These are phyloP conservation scores for Colletotrichum zoysiae DNA, from an alignment of 2,329 filamentous ascomycete genomes.

Conservation along the genomic window DNA sequence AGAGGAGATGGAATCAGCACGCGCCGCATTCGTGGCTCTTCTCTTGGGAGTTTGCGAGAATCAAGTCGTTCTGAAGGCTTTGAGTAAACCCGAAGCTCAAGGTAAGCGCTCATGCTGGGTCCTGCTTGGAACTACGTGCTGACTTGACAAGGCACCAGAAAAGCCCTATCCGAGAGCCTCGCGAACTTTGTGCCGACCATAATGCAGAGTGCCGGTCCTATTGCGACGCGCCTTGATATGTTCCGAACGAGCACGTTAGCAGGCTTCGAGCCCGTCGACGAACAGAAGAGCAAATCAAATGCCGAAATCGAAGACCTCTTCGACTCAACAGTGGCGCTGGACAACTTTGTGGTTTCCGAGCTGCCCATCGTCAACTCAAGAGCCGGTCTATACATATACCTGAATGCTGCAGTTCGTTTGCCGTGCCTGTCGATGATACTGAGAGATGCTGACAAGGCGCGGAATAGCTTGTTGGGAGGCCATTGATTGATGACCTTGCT, in stretches of 20 bases:
- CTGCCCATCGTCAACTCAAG: slow-evolving; percentile 80
- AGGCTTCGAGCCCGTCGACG: slow-evolving; percentile 66
- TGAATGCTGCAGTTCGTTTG: slow-evolving; percentile 80
- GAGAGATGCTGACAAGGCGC: slow-evolving; percentile 44
- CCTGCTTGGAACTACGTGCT: slow-evolving; percentile 1
- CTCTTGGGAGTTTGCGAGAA: slow-evolving; percentile 74
- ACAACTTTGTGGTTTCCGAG: slow-evolving; percentile 70
- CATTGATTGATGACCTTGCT: slow-evolving; percentile 83
- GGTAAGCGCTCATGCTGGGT: slow-evolving; percentile 53
- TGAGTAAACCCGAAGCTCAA: slow-evolving; percentile 66
- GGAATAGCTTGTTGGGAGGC: slow-evolving; percentile 82
- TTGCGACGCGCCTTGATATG: slow-evolving; percentile 65
- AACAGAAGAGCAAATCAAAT: slow-evolving; percentile 63
- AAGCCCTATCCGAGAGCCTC: slow-evolving; percentile 63
- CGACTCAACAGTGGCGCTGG: slow-evolving; percentile 67
- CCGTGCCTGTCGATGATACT: neutral
- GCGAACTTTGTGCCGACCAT: slow-evolving; percentile 68
- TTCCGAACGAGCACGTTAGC: slow-evolving; percentile 70
- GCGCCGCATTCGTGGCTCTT: slow-evolving; percentile 74
- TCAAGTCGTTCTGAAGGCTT: slow-evolving; percentile 63
- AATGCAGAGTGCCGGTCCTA: slow-evolving; percentile 67
- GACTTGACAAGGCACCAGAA: slow-evolving; percentile 57
- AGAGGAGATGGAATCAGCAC: slow-evolving; percentile 71
- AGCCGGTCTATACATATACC: slow-evolving; percentile 85
- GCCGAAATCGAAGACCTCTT: slow-evolving; percentile 69